phyloP scores from a whole-genome alignment of 371 early-diverging fungal genomes.

The Haplosporangium sp. region DNA sequence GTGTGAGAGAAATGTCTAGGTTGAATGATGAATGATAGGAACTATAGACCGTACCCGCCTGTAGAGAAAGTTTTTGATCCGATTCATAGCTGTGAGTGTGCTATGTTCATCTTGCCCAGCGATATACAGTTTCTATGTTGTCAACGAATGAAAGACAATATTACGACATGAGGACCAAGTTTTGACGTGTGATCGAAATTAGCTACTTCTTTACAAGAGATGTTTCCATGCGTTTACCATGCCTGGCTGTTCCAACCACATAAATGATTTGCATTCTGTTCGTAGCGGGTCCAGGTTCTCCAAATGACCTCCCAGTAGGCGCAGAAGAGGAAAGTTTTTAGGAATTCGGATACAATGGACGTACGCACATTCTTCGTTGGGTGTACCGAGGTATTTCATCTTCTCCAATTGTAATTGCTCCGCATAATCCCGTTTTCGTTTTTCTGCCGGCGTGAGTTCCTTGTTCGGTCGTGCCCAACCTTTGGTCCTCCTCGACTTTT shows the following conservation, averaged over 20 bases:
- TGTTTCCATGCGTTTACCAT: slow-evolving; percentile 1
- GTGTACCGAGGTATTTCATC: slow-evolving; percentile 19
- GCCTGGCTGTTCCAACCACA: slow-evolving; percentile 32
- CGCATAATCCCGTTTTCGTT: slow-evolving; percentile 18
- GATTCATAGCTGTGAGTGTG: slow-evolving; percentile 21
- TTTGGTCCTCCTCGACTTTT: slow-evolving; percentile 18
- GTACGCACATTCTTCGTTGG: slow-evolving; percentile 7
- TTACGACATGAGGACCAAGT: not conserved
- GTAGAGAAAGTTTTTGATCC: slow-evolving; percentile 38
- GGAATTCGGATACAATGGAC: slow-evolving; percentile 29
- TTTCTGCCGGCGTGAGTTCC: slow-evolving; percentile 33
- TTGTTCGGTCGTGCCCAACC: slow-evolving; percentile 52
- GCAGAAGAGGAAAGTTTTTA: slow-evolving; percentile 9
- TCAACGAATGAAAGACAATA: not conserved
- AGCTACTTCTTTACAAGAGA: not conserved
- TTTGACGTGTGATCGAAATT: not conserved
- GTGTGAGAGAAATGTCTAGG: not conserved
- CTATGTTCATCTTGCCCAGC: slow-evolving; percentile 20
- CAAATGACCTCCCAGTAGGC: slow-evolving; percentile 21
- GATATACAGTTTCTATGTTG: slow-evolving; percentile 16
- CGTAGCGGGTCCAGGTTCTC: slow-evolving; percentile 19
- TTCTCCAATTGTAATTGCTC: slow-evolving; percentile 11
- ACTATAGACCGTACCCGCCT: slow-evolving; percentile 20
- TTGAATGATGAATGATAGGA: not conserved
- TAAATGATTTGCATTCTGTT: slow-evolving; percentile 31